These are phyloP conservation scores for Diddensiella santjacobensis DNA, from an alignment of 805 yeast genomes.

Conservation along the genomic window DNA sequence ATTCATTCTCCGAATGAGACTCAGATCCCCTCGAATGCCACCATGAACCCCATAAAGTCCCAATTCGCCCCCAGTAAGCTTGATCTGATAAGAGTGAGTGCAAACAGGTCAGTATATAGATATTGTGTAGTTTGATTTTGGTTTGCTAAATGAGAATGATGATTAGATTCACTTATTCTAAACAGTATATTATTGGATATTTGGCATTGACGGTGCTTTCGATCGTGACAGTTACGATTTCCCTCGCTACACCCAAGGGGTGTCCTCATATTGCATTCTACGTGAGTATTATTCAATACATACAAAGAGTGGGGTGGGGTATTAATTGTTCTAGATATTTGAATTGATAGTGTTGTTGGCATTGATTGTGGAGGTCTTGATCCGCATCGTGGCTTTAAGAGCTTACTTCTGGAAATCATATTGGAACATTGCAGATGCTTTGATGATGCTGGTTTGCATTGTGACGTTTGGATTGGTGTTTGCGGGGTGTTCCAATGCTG, in stretches of 20 bases:
- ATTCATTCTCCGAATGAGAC: not conserved
- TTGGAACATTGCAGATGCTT: conserved; percentile 17
- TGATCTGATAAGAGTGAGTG: conserved; percentile 15
- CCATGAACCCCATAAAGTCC: conserved; percentile 3
- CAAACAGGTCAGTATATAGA: conserved; percentile 9
- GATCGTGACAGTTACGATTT: conserved; percentile 11
- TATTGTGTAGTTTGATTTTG: no score
- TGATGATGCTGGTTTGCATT: conserved; percentile 12
- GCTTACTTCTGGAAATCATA: conserved; percentile 15
- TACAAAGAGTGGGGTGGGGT: not conserved
- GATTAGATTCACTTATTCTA: conserved; percentile 16
- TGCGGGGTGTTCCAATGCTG: conserved; percentile 16
- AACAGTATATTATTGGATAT: conserved; percentile 16
- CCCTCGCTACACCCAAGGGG: conserved; percentile 14
- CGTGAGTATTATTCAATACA: not conserved
- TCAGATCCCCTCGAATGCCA: not conserved
- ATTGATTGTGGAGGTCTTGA: conserved; percentile 12
- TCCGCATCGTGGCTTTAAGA: conserved; percentile 13
- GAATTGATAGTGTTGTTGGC: conserved; percentile 14
- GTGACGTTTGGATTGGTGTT: conserved; percentile 16
- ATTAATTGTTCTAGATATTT: not conserved
- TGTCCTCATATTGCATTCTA: conserved; percentile 17
- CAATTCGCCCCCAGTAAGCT: conserved; percentile 13
- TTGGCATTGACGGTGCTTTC: conserved; percentile 12
- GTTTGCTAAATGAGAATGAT: no score